Conservation (phyloP, 345 rosid genomes). For the Sapria himalayana region DNA sequence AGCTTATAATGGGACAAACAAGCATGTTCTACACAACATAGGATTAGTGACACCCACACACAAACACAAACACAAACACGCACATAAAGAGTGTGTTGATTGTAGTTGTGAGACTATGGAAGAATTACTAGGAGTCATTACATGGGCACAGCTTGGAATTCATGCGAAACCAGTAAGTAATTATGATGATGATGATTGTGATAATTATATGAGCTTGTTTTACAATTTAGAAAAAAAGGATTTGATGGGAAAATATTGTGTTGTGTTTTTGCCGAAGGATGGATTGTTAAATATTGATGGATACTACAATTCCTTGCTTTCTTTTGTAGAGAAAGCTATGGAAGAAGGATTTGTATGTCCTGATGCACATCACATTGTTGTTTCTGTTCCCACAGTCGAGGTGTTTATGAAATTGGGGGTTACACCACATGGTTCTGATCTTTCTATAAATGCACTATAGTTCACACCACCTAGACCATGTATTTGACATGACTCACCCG, state of each 20-base stretch:
- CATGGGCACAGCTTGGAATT: slow-evolving; percentile 99
- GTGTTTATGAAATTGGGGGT: slow-evolving; percentile 90
- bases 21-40: too few relatives aligned
- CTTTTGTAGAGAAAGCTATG: slow-evolving; percentile 89
- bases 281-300: slow-evolving; percentile 98
- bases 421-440: not conserved
- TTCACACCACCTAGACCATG: too few relatives aligned
- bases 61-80: too few relatives aligned
- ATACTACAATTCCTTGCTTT: slow-evolving; percentile 87
- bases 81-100: too few relatives aligned
- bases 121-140: slow-evolving; percentile 88
- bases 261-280: slow-evolving; percentile 30
- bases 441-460: not conserved
- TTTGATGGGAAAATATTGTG: not conserved
- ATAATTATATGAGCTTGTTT: not conserved
- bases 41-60: too few relatives aligned
- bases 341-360: slow-evolving; percentile 87
- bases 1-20: too few relatives aligned
- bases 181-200: not conserved
- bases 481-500: not conserved
- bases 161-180: slow-evolving; percentile 73
- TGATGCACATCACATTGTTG: slow-evolving; percentile 68
- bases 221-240: not conserved
- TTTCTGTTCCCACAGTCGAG: slow-evolving; percentile 75
- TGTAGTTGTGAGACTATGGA: slow-evolving; percentile 98